Evolutionary conservation across 164 flowering plant species (phyloP).

Genomic region (Kalanchoe fedtschenkoi): DNA sequence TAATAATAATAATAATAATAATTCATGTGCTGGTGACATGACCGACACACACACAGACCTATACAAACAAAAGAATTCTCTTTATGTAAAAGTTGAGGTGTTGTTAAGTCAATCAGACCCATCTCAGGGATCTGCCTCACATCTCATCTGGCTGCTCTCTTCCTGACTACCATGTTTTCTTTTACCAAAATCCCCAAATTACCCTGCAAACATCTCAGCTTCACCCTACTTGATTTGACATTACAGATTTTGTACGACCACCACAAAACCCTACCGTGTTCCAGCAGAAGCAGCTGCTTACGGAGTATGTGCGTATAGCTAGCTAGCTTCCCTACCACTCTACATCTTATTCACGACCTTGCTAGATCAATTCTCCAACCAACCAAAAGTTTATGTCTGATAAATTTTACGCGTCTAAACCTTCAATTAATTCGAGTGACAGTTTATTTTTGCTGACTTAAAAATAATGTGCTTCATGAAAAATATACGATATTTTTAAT

Average conservation of each 20-base stretch:
- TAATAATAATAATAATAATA: no score
- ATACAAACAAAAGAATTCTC: not conserved
- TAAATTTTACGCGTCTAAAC: no score
- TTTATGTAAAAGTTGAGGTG: not conserved
- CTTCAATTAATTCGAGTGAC: no score
- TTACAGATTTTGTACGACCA: slow-evolving; percentile 34
- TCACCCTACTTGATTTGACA: slow-evolving; percentile 31
- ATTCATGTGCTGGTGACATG: not conserved
- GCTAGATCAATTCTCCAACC: no score
- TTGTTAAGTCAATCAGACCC: slow-evolving; percentile 1
- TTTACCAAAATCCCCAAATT: slow-evolving; percentile 14
- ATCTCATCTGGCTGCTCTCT: not conserved
- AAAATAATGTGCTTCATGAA: no score
- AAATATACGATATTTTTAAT: no score
- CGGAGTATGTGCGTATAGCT: not conserved
- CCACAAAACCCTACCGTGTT: not conserved
- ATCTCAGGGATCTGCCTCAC: not conserved
- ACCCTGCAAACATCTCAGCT: slow-evolving; percentile 12
- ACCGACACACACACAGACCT: not conserved
- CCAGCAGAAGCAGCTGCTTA: not conserved
- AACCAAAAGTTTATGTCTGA: no score
- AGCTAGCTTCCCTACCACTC: no score
- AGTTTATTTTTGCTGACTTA: no score
- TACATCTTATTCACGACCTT: no score
- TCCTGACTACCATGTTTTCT: not conserved